Evolutionary conservation across 441 rosid genomes (phyloP).

Genomic region (Macaranga tanarius): DNA sequence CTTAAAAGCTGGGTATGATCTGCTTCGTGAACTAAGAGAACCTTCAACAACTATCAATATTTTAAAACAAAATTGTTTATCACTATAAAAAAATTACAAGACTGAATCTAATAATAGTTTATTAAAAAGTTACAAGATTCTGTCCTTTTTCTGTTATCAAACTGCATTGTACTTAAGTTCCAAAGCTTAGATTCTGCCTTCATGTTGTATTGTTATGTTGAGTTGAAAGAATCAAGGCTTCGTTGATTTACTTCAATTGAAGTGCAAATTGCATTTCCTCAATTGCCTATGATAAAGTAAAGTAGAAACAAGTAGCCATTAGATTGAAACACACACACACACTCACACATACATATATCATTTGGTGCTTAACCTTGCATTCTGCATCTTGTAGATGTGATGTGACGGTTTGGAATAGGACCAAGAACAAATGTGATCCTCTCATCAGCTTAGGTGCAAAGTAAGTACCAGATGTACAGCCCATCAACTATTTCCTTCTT

Average conservation of each 20-base stretch:
- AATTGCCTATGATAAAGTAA: background rate
- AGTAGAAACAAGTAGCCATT: background rate
- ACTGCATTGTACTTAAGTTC: too few relatives aligned
- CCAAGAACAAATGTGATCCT: conserved; percentile 89
- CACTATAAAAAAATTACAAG: background rate
- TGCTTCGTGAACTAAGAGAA: background rate
- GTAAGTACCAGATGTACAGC: conserved; percentile 42
- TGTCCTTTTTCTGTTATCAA: too few relatives aligned
- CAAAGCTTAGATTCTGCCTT: too few relatives aligned
- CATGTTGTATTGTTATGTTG: too few relatives aligned
- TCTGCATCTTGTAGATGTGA: conserved; percentile 52
- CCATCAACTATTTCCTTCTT: background rate
- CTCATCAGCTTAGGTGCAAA: conserved; percentile 78
- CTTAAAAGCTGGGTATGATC: conserved; percentile 74
- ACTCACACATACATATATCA: background rate
- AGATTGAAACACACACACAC: too few relatives aligned
- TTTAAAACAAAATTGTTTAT: background rate
- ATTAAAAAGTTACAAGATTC: background rate
- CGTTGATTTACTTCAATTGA: too few relatives aligned
- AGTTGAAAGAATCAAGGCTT: too few relatives aligned
- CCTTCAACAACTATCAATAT: background rate
- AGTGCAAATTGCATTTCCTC: background rate
- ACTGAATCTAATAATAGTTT: background rate
- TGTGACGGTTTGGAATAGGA: conserved; percentile 87
- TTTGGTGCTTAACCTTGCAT: conserved; percentile 13